phyloP scores from a whole-genome alignment of 345 rosid genomes.

The Firmiana major region DNA sequence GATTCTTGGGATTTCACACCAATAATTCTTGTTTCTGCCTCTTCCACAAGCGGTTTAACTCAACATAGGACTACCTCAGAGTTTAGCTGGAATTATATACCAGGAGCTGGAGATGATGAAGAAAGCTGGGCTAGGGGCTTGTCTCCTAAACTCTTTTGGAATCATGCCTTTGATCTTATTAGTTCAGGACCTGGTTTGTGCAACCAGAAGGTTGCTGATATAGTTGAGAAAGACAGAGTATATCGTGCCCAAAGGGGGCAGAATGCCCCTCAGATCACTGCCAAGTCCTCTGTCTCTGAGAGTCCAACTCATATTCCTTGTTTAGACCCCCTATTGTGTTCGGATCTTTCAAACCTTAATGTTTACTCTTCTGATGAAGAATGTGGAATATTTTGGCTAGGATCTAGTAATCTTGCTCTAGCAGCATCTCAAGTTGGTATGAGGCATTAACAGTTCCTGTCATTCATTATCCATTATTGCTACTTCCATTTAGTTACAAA shows the following conservation, averaged over 20 bases:
- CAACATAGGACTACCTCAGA: slow-evolving; percentile 51
- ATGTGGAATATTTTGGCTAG: slow-evolving; percentile 54
- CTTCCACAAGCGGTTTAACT: slow-evolving; percentile 41
- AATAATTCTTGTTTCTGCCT: slow-evolving; percentile 76
- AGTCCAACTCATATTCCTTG: slow-evolving; percentile 12
- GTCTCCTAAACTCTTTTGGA: slow-evolving; percentile 77
- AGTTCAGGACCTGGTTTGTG: slow-evolving; percentile 67
- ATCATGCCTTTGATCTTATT: slow-evolving; percentile 61
- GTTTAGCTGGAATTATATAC: slow-evolving; percentile 90
- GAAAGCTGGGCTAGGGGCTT: slow-evolving; percentile 98
- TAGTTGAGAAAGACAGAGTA: slow-evolving; percentile 80
- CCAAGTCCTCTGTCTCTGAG: slow-evolving; percentile 30
- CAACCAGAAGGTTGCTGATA: slow-evolving; percentile 82
- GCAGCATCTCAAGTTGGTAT: slow-evolving; percentile 55
- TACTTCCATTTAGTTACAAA: background rate
- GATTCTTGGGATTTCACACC: slow-evolving; percentile 93
- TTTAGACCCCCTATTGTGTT: slow-evolving; percentile 18
- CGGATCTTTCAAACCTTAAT: slow-evolving; percentile 21
- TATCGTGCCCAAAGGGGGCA: slow-evolving; percentile 73
- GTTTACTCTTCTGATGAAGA: slow-evolving; percentile 27
- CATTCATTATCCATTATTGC: background rate
- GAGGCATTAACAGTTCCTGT: slow-evolving; percentile 7
- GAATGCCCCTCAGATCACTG: slow-evolving; percentile 59
- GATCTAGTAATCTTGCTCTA: slow-evolving; percentile 63
- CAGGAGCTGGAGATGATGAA: slow-evolving; percentile 98